These are phyloP conservation scores for Trichophyton rubrum DNA, from an alignment of 2,329 filamentous ascomycete genomes.

Conservation along the genomic window DNA sequence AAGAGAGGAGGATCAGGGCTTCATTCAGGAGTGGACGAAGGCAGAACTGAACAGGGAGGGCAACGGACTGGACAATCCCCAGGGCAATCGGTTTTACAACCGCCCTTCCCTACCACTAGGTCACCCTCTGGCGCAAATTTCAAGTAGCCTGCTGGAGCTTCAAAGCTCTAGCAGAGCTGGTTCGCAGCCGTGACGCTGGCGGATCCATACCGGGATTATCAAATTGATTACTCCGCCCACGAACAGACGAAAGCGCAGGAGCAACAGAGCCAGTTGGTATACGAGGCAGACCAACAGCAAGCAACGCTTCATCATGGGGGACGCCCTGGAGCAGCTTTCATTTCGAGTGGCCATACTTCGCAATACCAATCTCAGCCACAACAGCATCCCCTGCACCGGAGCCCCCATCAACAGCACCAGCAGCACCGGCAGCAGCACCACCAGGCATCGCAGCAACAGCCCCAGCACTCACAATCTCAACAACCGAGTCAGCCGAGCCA, in stretches of 20 bases:
- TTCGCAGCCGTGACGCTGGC: constrained; percentile 60
- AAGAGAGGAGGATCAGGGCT: background rate
- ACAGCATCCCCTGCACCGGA: constrained; percentile 23
- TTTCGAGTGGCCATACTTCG: constrained; percentile 22
- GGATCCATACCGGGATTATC: constrained; percentile 64
- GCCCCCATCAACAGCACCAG: constrained; percentile 22
- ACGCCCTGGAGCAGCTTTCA: constrained; percentile 23
- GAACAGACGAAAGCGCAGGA: constrained; percentile 53
- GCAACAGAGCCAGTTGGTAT: constrained; percentile 51
- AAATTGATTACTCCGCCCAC: constrained; percentile 62
- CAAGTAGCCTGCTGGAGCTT: constrained; percentile 52
- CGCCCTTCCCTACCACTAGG: background rate
- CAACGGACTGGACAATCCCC: background rate
- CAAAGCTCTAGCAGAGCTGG: constrained; percentile 60
- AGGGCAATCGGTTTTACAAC: background rate
- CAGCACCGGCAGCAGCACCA: constrained; percentile 25
- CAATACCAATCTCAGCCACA: constrained; percentile 24
- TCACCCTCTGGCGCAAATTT: constrained; percentile 10
- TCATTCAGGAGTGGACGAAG: background rate
- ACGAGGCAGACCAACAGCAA: constrained; percentile 39
- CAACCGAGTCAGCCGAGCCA: constrained; percentile 14
- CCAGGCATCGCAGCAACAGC: constrained; percentile 16
- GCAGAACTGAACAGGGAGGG: background rate
- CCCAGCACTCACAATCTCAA: constrained; percentile 25
- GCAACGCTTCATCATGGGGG: constrained; percentile 24